Base-by-base conservation (phyloP, 148 eudicot genomes). In the Polygonum aviculare region DNA sequence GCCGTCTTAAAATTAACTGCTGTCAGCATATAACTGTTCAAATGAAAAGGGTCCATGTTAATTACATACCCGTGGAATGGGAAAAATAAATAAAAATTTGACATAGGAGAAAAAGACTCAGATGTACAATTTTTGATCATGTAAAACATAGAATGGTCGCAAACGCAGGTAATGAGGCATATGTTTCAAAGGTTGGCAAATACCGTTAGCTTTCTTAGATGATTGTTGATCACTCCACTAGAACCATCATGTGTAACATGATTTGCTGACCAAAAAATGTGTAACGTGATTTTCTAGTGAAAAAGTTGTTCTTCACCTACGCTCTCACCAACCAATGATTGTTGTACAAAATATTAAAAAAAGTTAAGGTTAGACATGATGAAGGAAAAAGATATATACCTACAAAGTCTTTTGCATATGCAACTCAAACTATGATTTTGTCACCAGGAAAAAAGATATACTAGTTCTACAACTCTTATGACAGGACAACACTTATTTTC, bases 261-360 rank as follows among this genome's bases (percentile, higher is more conserved):
- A 80, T 79, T 85, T 86, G n/a, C n/a, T n/a, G n/a, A n/a, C n/a
- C n/a, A n/a, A n/a, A n/a, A n/a, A n/a, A 78, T 81, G 90, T 41
- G 76, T 54, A 31, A 67, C 76, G 78, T 55, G 83, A 80, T 79
- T 85, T 86, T 84, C 96, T 67, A 91, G 83, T 78, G 91, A 89
- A 83, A 95, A 78, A 95, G 96, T 80, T 89, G 94, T 72, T 95
- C 97, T 78, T 92, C 98, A 47, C 89, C 96, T 31, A 93, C 81
- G 81, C 84, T 96, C 85, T 95, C 98, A 75, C 98, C 97, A 77
- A 95, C 92, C 88, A 95, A 85, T 54, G 97, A 96, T 92, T 88
- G 86, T 97, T 95, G 89, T 75, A 26, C 31, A 87, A 79, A 15
- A 63, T 21, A 78, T 26, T 26, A 75, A 49, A 15, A 65, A 63